Evolutionary conservation across 805 yeast species (phyloP).

Genomic region (Phaffomyces opuntiae): DNA sequence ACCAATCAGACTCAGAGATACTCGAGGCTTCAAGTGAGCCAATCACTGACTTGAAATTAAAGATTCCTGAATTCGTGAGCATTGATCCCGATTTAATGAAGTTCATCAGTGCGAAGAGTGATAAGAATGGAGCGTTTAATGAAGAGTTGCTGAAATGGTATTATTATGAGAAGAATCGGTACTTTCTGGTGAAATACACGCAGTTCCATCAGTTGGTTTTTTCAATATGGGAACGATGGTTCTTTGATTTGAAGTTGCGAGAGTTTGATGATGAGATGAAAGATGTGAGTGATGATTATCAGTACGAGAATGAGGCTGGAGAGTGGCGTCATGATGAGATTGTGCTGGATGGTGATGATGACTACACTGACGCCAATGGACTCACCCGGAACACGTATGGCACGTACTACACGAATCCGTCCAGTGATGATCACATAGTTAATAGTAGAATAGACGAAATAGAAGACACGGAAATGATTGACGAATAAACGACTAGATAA

Average conservation of each 20-base stretch:
- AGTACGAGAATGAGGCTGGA: too few relatives aligned
- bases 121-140: neutral
- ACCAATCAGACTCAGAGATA: slow-evolving; percentile 14
- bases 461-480: neutral
- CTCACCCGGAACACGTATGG: slow-evolving; percentile 2
- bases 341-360: too few relatives aligned
- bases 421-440: slow-evolving; percentile 8
- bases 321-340: too few relatives aligned
- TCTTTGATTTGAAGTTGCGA: slow-evolving; percentile 9
- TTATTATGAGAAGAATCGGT: slow-evolving; percentile 3
- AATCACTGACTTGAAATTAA: neutral
- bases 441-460: too few relatives aligned
- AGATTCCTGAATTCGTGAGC: too few relatives aligned
- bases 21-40: slow-evolving; percentile 7
- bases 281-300: slow-evolving; percentile 2
- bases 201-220: neutral
- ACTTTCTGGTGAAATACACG: slow-evolving; percentile 1
- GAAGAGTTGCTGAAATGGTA: neutral
- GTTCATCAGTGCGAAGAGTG: too few relatives aligned
- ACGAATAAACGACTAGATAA: neutral
- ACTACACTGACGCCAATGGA: neutral
- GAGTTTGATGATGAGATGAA: slow-evolving; percentile 10
- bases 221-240: slow-evolving; percentile 26
- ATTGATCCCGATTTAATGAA: too few relatives aligned
- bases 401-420: slow-evolving; percentile 2